Evolutionary conservation across 139 green algal species (phyloP), one percentile per base, ranked within the genome.

Genomic region (Tetradesmus lagerheimii): DNA sequence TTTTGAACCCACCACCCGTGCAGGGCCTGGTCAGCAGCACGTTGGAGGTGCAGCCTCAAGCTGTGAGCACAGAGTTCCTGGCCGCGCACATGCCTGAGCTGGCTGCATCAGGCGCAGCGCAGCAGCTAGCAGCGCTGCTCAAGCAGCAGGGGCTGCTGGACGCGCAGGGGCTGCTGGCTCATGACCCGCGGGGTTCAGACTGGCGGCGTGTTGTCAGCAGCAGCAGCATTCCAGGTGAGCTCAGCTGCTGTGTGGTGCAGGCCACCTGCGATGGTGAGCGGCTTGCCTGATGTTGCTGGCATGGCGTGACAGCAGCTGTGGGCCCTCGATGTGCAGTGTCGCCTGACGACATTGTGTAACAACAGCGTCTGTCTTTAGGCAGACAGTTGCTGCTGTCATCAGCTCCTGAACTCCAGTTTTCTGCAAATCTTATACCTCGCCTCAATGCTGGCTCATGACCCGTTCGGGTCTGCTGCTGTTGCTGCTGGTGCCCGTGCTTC

Each of bases 21-120:
- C 91, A 93, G 90, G 88, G 88, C 27, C 86, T 91, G 4, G 62
- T 74, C 0, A 80, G 78, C 5, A 20, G 3, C 0, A 90, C 93
- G 62, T 50, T 95, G 1, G 31, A 74, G 1, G 47, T 94, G 4
- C n/a, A 41, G 23, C 90, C 92, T 15, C 84, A 78, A 67, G 75
- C 91, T 0, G 62, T 96, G 8, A 93, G 91, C 6, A 39, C 87
- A 2, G 67, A 41, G 8, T 92, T 91, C 20, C 89, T 96, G 41
- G 67, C 76, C 2, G 75, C 47, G 2, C 89, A 85, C 31, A 38
- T 91, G 11, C 85, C 62, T 12, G 66, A 85, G 16, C 39, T 87
- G 50, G 66, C 39, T 50, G 31, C 23, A 88, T 87, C 35, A 82
- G 89, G 39, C 35, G 29, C 41, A 39, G 93, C 85, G 5, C 5